These are phyloP conservation scores for Magnaporthiopsis incrustans DNA, from an alignment of 2,329 filamentous ascomycete genomes.

Conservation along the genomic window DNA sequence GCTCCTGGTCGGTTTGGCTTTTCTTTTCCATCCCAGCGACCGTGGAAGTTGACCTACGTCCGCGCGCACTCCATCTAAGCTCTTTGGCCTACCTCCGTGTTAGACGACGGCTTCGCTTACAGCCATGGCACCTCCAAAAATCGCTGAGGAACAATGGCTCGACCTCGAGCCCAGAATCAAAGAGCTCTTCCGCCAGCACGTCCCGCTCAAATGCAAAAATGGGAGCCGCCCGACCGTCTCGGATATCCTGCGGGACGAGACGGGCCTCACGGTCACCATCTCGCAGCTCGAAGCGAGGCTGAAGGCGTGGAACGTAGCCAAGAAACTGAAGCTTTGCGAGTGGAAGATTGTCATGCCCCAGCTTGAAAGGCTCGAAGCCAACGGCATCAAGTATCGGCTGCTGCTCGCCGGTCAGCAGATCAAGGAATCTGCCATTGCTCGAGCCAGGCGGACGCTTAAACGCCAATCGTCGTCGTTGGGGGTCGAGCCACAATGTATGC, in stretches of 20 bases:
- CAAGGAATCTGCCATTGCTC: not conserved
- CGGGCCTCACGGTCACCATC: not conserved
- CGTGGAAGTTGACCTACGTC: not conserved
- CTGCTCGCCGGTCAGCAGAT: conserved; percentile 1
- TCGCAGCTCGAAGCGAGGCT: conserved; percentile 4
- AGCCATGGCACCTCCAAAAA: not conserved
- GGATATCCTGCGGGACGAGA: not conserved
- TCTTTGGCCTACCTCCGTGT: not conserved
- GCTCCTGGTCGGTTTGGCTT: no score
- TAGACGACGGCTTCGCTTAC: no score
- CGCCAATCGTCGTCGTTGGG: not conserved
- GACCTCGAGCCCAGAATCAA: not conserved
- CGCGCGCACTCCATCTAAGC: not conserved
- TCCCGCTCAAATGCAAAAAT: conserved; percentile 5
- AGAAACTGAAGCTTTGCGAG: conserved; percentile 1
- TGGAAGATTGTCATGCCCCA: conserved; percentile 4
- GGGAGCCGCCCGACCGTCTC: not conserved
- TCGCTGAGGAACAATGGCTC: conserved; percentile 2
- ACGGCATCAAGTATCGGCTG: conserved; percentile 1
- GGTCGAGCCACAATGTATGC: not conserved
- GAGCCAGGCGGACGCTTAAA: not conserved
- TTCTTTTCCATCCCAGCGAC: not conserved
- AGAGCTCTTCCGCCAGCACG: not conserved
- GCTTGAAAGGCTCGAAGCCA: conserved; percentile 1
- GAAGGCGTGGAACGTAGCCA: conserved; percentile 1